Base-by-base conservation (phyloP, 73 alveolate genomes). In the Loxodes magnus region DNA sequence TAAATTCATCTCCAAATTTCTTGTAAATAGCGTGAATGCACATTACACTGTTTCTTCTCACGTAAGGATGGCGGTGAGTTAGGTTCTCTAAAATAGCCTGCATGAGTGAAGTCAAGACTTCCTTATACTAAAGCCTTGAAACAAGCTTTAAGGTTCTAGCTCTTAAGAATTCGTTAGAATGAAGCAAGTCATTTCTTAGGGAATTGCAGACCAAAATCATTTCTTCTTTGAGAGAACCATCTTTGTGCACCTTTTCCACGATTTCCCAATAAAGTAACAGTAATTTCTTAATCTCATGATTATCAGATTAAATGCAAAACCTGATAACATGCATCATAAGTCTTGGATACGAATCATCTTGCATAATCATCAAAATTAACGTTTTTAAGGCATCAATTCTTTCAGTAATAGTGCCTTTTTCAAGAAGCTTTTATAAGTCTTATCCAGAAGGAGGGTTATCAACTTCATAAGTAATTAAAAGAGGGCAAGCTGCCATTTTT, bases 221-320 rank as follows among this genome's bases (percentile, higher is more conserved):
- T 66, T 92, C 99, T 36, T 90, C 99, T 59, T 92, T 92, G 57
- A 90, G 75, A 23, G 93, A 41, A 4, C 99, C 99, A 54, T 92
- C 94, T 23, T 83, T 61, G 35, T 92, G 87, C 34, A 83, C 74
- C 54, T 92, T 92, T 56, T 92, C 99, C 12, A 92, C 80, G 16
- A 82, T 90, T 84, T 92, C 99, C 99, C 99, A 92, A 74, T 88
- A 92, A 46, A 88, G 74, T 37, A 92, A 71, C 29, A 88, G 63
- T 19, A 92, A 71, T 82, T 92, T 92, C 61, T 92, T 92, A 28
- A 92, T 49, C 24, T 74, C 85, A 37, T 88, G 93, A 36, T 74
- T 68, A 41, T 82, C 94, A 0, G 74, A 95, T 58, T 79, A 71
- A 20, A 73, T 59, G 30, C 91, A 82, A 37, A 84, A 88, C 34